Conservation (phyloP, 169 alveolate species). For the Plasmodium ovale region DNA sequence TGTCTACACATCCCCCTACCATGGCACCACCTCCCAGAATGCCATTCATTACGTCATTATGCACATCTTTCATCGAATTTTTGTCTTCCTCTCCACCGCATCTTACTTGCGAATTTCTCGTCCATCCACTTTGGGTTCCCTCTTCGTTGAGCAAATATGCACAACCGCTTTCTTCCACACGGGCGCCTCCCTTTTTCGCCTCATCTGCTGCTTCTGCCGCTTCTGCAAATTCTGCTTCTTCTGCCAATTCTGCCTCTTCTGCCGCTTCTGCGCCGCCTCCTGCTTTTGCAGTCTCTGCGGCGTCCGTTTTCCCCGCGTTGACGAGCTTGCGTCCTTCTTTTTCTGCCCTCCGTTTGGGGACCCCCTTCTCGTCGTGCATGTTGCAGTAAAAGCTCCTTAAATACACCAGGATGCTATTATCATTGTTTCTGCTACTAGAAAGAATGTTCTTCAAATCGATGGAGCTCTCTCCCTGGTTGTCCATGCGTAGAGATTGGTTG, state of each 20-base stretch:
- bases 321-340: background rate
- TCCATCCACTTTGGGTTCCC: background rate
- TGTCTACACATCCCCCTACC: too few relatives aligned
- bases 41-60: background rate
- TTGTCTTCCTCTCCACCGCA: background rate
- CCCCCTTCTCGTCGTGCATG: constrained; percentile 38
- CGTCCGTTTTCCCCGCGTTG: too few relatives aligned
- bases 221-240: background rate
- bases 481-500: constrained; percentile 38
- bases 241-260: background rate
- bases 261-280: background rate
- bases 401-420: constrained; percentile 34
- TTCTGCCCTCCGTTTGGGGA: background rate
- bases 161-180: too few relatives aligned
- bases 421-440: constrained; percentile 57
- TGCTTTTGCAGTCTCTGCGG: background rate
- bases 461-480: background rate
- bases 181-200: background rate
- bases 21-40: background rate
- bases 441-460: constrained; percentile 34
- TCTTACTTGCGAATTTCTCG: background rate
- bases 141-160: too few relatives aligned
- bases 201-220: background rate
- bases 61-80: background rate
- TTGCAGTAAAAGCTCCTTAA: constrained; percentile 58